phyloP scores from a whole-genome alignment of 2,329 filamentous ascomycete genomes.

The Neopestalotiopsis sp. region DNA sequence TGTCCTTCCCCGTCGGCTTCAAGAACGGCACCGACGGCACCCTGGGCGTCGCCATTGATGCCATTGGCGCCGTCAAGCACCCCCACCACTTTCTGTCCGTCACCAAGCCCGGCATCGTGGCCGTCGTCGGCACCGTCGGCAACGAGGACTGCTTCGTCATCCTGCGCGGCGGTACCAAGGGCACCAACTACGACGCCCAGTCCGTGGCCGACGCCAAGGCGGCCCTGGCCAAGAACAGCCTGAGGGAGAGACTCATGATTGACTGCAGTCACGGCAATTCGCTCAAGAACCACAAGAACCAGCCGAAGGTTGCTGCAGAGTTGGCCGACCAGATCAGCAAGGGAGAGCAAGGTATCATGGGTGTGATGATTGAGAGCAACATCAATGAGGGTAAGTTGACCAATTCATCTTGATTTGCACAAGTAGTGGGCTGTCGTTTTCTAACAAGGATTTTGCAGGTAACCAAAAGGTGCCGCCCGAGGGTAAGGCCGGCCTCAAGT shows the following conservation, averaged over 20 bases:
- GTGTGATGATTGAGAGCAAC: slow-evolving; percentile 98
- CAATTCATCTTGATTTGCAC: too few relatives aligned
- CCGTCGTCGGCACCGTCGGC: slow-evolving; percentile 91
- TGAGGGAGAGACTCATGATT: slow-evolving; percentile 86
- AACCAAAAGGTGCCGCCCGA: slow-evolving; percentile 91
- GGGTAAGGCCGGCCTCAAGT: slow-evolving; percentile 83
- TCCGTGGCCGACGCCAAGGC: slow-evolving; percentile 86
- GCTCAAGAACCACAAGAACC: slow-evolving; percentile 94
- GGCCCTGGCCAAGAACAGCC: slow-evolving; percentile 74
- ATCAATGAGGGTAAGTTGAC: slow-evolving; percentile 80
- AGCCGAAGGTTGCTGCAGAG: slow-evolving; percentile 86
- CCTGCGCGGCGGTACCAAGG: slow-evolving; percentile 87
- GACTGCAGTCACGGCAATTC: slow-evolving; percentile 99
- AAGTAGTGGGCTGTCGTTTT: too few relatives aligned
- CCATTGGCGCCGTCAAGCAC: slow-evolving; percentile 89
- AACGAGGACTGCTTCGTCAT: slow-evolving; percentile 99
- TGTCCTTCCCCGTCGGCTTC: slow-evolving; percentile 98
- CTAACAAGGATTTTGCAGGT: slow-evolving; percentile 50
- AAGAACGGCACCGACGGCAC: slow-evolving; percentile 98
- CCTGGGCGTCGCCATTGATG: slow-evolving; percentile 88
- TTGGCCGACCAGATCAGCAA: slow-evolving; percentile 84
- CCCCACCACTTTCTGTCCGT: slow-evolving; percentile 97
- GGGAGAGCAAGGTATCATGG: slow-evolving; percentile 89
- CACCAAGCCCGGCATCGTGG: slow-evolving; percentile 93
- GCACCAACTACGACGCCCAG: slow-evolving; percentile 89